Percentiles rank a stretch among this genome's conserved stretches.
Evolutionary conservation across 139 green algal genomes (phyloP).

Genomic region (Deuterostichococcus epilithicus): DNA sequence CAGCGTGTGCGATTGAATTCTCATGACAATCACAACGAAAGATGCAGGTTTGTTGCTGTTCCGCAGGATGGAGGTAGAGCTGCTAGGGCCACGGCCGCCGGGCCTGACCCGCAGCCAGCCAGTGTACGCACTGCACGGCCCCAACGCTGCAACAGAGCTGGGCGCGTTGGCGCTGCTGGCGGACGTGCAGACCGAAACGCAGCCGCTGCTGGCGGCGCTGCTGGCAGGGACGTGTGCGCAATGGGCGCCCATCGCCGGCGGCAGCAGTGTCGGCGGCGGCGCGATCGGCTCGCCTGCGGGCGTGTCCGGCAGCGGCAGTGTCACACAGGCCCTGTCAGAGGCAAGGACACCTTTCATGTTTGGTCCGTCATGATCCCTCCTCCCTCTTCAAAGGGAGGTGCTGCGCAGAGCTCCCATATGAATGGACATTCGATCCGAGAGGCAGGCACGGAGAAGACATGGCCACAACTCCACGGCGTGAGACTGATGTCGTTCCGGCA

Average conservation of each 20-base stretch:
- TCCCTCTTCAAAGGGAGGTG: too few species aligned
- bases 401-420: too few species aligned
- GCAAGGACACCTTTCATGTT: too few species aligned
- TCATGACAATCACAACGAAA: neutral
- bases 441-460: too few species aligned
- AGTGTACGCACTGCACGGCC: slow-evolving; percentile 59
- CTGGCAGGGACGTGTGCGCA: slow-evolving; percentile 17
- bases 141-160: slow-evolving; percentile 61
- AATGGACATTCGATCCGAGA: too few species aligned
- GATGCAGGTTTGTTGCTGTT: neutral
- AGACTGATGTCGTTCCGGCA: too few species aligned
- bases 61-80: slow-evolving; percentile 59
- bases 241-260: neutral
- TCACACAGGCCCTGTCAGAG: slow-evolving; percentile 1
- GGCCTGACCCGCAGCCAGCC: slow-evolving; percentile 27
- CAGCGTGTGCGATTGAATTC: neutral
- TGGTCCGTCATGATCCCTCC: too few species aligned
- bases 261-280: neutral
- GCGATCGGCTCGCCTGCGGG: neutral
- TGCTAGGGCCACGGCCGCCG: slow-evolving; percentile 24
- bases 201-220: slow-evolving; percentile 33
- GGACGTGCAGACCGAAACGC: neutral
- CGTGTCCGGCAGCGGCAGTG: neutral
- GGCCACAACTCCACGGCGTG: too few species aligned
- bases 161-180: slow-evolving; percentile 38